Evolutionary conservation across 2,329 filamentous ascomycete genomes (phyloP), one percentile per base, ranked within the genome.

Genomic region (Huntiella moniliformis): DNA sequence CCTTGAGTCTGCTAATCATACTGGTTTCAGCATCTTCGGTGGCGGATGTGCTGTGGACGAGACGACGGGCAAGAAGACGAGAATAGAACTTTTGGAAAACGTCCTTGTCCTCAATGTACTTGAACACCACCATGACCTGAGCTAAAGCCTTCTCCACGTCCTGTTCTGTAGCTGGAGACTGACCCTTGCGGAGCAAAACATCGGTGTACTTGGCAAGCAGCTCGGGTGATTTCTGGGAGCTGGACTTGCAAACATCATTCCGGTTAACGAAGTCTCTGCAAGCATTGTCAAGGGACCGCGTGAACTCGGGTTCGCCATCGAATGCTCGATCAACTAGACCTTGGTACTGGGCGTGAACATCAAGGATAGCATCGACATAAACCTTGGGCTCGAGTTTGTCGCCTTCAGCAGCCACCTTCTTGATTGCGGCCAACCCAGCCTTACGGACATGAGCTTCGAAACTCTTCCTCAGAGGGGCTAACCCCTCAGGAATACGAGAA

Each of bases 41-140:
- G 3, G 91, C 91, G 0, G 91, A 96, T 59, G 82, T 95, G 60
- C 82, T 86, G 61, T 95, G 85, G 13, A 98, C 91, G 46, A 98
- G 67, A 56, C 91, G 85, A 60, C 93, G 85, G 42, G 91, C 91
- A 55, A 98, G 67, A 79, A 94, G 94, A 52, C 87, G 82, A 2
- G 88, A 93, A 65, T 98, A 98, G 64, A 95, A 98, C 62, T 96
- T 98, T 62, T 96, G 91, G 72, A 98, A 98, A 4, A 98, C 92
- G 57, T 98, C 91, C 70, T 98, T 98, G 64, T 98, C 92, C 60
- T 98, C 91, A 52, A 98, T 96, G 63, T 98, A 98, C 67, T 96
- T 96, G 74, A 98, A 98, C 46, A 98, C 85, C 1, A 88, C 95
- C 91, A 98, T 98, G 56, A 98, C 91, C 60, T 95, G 84, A 15